phyloP scores from a whole-genome alignment of 257 asterid species.

The Solanum clarkiae region DNA sequence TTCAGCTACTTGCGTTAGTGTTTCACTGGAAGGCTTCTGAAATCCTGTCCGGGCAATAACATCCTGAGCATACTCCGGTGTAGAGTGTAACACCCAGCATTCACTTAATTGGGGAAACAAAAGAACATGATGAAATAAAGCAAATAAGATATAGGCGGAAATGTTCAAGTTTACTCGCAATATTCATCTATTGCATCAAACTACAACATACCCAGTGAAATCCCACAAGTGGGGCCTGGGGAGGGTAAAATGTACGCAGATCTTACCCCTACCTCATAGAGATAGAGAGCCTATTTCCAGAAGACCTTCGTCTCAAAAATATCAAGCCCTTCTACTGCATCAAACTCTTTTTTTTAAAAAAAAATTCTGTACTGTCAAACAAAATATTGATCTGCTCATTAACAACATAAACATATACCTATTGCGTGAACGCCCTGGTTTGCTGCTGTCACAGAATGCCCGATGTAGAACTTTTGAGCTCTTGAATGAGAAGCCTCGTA shows the following conservation, averaged over 20 bases:
- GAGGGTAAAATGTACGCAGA: too few relatives aligned
- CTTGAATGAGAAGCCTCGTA: conserved; percentile 52
- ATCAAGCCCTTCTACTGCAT: too few relatives aligned
- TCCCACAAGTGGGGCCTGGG: too few relatives aligned
- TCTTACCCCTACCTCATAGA: too few relatives aligned
- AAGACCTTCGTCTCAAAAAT: too few relatives aligned
- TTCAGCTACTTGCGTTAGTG: conserved; percentile 55
- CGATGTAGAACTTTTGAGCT: conserved; percentile 61
- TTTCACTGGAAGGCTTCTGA: conserved; percentile 48
- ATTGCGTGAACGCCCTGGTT: conserved; percentile 59
- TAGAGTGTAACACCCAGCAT: conserved; percentile 90
- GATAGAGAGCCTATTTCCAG: too few relatives aligned
- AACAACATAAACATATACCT: conserved; percentile 25
- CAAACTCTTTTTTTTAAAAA: neutral
- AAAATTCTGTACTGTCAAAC: neutral
- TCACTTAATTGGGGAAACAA: conserved; percentile 28
- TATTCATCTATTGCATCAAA: neutral
- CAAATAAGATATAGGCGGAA: neutral
- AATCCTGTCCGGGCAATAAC: conserved; percentile 61
- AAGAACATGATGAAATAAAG: neutral
- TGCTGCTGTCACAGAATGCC: conserved; percentile 82
- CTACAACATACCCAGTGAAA: too few relatives aligned
- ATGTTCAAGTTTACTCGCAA: neutral
- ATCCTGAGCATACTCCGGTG: conserved; percentile 55
- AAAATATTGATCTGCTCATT: neutral